Evolutionary conservation across 805 yeast genomes (phyloP).

Genomic region (Pichia kluyveri): DNA sequence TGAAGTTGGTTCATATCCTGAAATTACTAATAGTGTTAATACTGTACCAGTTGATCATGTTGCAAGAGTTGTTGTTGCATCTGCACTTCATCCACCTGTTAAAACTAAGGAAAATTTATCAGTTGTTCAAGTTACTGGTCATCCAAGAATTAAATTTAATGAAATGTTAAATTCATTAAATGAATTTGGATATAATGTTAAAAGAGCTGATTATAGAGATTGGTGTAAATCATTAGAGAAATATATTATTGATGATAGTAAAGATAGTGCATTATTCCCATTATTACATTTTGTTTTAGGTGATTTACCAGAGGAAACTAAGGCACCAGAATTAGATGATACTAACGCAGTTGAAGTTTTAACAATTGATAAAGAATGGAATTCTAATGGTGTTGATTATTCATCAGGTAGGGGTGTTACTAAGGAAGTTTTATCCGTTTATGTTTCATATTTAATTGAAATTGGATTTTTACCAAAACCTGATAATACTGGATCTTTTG

Average conservation of each 20-base stretch:
- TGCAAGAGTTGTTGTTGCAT: slow-evolving; percentile 79
- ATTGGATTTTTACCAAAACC: slow-evolving; percentile 77
- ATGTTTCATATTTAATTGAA: slow-evolving; percentile 69
- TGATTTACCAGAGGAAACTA: slow-evolving; percentile 80
- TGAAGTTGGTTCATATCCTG: slow-evolving; percentile 80
- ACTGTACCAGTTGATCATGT: slow-evolving; percentile 99
- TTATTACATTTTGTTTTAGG: slow-evolving; percentile 90
- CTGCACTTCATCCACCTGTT: slow-evolving; percentile 69
- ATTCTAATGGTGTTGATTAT: slow-evolving; percentile 43
- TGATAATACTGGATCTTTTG: slow-evolving; percentile 27
- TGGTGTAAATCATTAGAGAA: slow-evolving; percentile 77
- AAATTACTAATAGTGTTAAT: slow-evolving; percentile 78
- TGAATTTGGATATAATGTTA: slow-evolving; percentile 64
- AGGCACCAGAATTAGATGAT: slow-evolving; percentile 94
- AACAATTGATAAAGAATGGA: slow-evolving; percentile 46
- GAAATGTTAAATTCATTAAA: slow-evolving; percentile 60
- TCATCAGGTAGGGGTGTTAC: slow-evolving; percentile 74
- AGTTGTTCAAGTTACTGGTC: slow-evolving; percentile 96
- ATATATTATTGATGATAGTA: slow-evolving; percentile 63
- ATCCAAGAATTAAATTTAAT: slow-evolving; percentile 80
- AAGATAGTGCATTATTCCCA: slow-evolving; percentile 87
- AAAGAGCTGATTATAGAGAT: slow-evolving; percentile 53
- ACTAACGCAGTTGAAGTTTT: slow-evolving; percentile 67
- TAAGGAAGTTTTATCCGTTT: slow-evolving; percentile 55
- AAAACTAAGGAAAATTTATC: slow-evolving; percentile 33